Base-by-base conservation (phyloP, 176 grass and related monocot genomes). In the Elaeis guineensis region DNA sequence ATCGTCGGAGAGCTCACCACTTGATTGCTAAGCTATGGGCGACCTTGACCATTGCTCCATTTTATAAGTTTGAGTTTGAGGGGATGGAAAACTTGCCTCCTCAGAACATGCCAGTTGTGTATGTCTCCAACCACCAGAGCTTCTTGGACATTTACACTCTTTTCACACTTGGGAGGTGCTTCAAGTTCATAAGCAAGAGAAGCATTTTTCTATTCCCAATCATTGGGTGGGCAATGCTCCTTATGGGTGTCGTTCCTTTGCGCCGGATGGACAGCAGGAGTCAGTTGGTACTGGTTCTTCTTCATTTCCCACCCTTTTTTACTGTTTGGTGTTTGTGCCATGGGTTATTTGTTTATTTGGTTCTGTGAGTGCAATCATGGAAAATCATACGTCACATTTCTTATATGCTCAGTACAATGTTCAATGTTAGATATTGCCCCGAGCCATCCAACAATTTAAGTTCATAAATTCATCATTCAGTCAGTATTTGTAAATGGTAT, bases 171-270 rank as follows among this genome's bases (percentile, higher is more conserved):
- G 83, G 86, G 19, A 80, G 78, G 65, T 87, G 92, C 78, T 96
- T 85, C 80, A 96, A 96, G 65, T 78, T 96, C 78, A 96, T 96
- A 72, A 96, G 92, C 92, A 96, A 96, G 80, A 90, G 80, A 16
- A 88, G 92, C 74, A 96, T 90, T 65, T 96, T 96, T 66, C 49
- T 96, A 57, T 77, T 90, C 70, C 92, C 92, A 24, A 80, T 96
- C 69, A 88, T 96, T 70, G 92, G 92, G 7, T 96, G 92, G 92
- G 92, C 92, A 3, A 96, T 96, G 92, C 87, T 85, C 77, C 82
- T 96, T 65, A 63, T 90, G 62, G 92, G 92, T 54, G 83, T 96
- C 72, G 88, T 96, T 79, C 83, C 92, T 30, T 67, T 96, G 55
- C 61, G 80, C 54, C 80, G 87, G 58, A 82, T 85, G 83, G 92